phyloP scores from a whole-genome alignment of 306 rosid genomes.

The Sicyos edulis region DNA sequence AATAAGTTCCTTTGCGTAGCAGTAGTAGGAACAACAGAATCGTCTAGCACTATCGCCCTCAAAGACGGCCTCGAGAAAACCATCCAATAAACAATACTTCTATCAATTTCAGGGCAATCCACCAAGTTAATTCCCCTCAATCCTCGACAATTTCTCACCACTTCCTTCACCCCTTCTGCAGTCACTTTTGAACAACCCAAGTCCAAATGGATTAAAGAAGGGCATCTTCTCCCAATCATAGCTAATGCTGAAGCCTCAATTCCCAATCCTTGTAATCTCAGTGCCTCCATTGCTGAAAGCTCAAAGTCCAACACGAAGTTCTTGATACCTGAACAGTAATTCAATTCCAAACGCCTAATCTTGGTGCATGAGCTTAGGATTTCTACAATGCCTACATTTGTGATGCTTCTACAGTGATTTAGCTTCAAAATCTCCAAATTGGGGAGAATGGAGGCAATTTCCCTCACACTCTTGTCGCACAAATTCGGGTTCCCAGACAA shows the following conservation, averaged over 20 bases:
- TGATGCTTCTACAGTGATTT: conserved; percentile 26
- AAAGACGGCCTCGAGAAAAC: conserved; percentile 45
- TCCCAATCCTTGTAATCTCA: conserved; percentile 31
- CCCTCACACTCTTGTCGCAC: conserved; percentile 20
- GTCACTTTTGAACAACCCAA: conserved; percentile 48
- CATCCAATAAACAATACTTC: conserved; percentile 39
- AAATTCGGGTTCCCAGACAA: conserved; percentile 31
- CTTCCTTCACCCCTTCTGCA: conserved; percentile 45
- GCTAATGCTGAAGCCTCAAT: conserved; percentile 48
- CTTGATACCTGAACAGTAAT: conserved; percentile 20
- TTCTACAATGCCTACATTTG: conserved; percentile 36
- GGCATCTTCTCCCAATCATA: conserved; percentile 44
- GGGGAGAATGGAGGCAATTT: conserved; percentile 39
- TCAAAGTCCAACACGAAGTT: conserved; percentile 34
- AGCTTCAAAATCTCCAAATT: conserved; percentile 45
- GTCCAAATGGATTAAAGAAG: conserved; percentile 35
- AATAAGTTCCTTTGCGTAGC: conserved; percentile 31
- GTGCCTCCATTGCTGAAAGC: conserved; percentile 39
- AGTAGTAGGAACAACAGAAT: conserved; percentile 22
- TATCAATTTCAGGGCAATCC: conserved; percentile 32
- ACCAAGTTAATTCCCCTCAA: conserved; percentile 56
- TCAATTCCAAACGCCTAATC: conserved; percentile 39
- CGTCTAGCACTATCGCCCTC: conserved; percentile 44
- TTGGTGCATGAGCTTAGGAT: conserved; percentile 39
- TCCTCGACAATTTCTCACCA: conserved; percentile 41